Percentiles rank a stretch among this genome's conserved stretches.
phyloP scores from a whole-genome alignment of 75 land plant species.

The Picea glauca region DNA sequence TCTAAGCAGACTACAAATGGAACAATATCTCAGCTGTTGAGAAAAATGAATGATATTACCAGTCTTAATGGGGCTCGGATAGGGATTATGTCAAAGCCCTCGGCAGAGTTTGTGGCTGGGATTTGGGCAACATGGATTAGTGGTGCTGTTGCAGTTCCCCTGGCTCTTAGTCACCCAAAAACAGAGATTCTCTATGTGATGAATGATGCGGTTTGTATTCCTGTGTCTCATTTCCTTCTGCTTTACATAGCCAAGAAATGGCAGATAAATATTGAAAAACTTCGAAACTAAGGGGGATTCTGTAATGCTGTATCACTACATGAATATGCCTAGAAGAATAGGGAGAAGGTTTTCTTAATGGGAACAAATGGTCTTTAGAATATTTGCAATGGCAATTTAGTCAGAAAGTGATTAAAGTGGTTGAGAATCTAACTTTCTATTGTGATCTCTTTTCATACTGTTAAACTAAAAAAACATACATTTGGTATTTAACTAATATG shows the following conservation, averaged over 20 bases:
- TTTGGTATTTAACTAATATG: background rate
- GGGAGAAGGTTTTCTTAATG: background rate
- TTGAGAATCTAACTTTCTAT: background rate
- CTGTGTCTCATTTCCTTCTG: background rate
- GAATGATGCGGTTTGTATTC: constrained; percentile 74
- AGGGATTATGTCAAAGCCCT: constrained; percentile 93
- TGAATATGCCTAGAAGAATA: background rate
- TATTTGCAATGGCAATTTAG: background rate
- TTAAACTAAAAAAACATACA: background rate
- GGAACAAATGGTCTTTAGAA: background rate
- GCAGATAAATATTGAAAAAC: background rate
- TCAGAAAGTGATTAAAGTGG: background rate
- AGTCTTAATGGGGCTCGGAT: constrained; percentile 61
- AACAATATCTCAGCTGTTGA: background rate
- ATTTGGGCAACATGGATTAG: constrained; percentile 90
- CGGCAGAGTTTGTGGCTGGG: constrained; percentile 90
- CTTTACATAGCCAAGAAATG: background rate
- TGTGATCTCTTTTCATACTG: background rate
- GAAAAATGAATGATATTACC: constrained; percentile 7
- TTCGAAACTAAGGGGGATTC: background rate
- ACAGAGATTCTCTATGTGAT: constrained; percentile 91
- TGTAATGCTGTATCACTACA: background rate
- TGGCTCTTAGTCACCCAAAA: constrained; percentile 96
- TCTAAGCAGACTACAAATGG: constrained; percentile 1
- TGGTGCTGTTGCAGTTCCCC: constrained; percentile 92